A percentile compares a stretch with the other conserved stretches of the same genome.
Conservation (phyloP, 306 rosid genomes). For the Alnus glutinosa region DNA sequence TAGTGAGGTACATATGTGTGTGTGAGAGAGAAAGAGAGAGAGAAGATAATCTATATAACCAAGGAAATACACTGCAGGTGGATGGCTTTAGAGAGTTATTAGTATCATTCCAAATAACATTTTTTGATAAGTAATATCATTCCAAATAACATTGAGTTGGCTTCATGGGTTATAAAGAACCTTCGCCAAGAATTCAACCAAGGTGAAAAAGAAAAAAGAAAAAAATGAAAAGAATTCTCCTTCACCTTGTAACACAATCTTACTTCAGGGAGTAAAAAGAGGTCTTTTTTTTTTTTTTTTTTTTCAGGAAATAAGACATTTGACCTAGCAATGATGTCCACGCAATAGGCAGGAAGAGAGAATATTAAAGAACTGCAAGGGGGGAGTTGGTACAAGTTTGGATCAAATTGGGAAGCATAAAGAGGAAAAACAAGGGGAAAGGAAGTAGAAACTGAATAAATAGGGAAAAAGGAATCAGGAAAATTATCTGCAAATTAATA, state of each 20-base stretch:
- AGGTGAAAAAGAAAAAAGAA: neutral
- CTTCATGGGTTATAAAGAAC: neutral
- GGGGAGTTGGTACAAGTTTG: neutral
- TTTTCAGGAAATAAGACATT: neutral
- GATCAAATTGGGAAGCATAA: constrained; percentile 4
- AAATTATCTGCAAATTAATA: neutral
- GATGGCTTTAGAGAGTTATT: neutral
- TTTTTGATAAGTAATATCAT: no score
- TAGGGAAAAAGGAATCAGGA: neutral
- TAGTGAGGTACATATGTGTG: neutral
- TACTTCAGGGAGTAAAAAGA: neutral
- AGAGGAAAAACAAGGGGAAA: neutral
- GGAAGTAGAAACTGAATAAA: neutral
- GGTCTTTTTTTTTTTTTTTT: neutral
- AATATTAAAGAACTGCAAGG: neutral
- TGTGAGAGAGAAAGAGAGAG: neutral
- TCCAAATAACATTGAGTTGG: neutral
- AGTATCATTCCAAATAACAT: neutral
- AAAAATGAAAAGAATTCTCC: no score
- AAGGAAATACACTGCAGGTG: constrained; percentile 2
- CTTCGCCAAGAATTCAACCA: neutral
- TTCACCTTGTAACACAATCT: neutral
- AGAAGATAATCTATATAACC: neutral
- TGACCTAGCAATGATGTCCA: neutral
- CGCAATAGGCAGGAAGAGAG: neutral